Base-by-base conservation (phyloP, 805 yeast genomes). In the Peterozyma xylosa region DNA sequence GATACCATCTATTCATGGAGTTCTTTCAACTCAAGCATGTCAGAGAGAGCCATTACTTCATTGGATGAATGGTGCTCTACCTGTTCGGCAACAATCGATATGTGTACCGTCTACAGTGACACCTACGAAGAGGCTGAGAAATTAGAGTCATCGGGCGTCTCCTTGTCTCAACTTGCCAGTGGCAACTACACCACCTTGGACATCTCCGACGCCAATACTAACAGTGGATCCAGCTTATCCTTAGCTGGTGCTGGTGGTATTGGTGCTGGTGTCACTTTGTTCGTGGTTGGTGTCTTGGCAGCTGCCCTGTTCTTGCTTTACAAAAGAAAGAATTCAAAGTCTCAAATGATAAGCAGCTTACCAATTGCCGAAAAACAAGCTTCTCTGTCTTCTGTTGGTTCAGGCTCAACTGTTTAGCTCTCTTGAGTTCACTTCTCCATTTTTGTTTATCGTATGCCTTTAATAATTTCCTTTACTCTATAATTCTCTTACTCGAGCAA, bases 181-280 rank as follows among this genome's bases (percentile, higher is more conserved):
- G 65, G 68, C 37, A 54, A 58, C 46, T 55, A 52, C 51, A 48
- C 54, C 9, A 45, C 57, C 9, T 50, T 57, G 30, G 47, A 51
- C 39, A 39, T 55, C 40, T 18, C 30, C 2, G 10, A n/a, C 14
- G 32, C 35, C 14, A 11, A 33, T n/a, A 32, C 43, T 29, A 9
- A 27, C 18, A 18, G 42, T 32, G 39, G 39, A 7, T 47, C 55
- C 37, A 50, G 54, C 10, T 53, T 68, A 40, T 39, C 63, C 6
- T 55, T 61, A 15, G 74, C 74, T 10, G 73, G 47, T 35, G 76
- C 76, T 27, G 76, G 76, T 45, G 76, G 76, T 44, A 70, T 71
- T 49, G 77, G 78, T 47, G 76, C 74, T 30, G 75, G 75, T 49
- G 64, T 59, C 35, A 66, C 70, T 32, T 55, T 72, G 42, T 71